phyloP scores from a whole-genome alignment of 306 rosid species.

The Corylus heterophylla region DNA sequence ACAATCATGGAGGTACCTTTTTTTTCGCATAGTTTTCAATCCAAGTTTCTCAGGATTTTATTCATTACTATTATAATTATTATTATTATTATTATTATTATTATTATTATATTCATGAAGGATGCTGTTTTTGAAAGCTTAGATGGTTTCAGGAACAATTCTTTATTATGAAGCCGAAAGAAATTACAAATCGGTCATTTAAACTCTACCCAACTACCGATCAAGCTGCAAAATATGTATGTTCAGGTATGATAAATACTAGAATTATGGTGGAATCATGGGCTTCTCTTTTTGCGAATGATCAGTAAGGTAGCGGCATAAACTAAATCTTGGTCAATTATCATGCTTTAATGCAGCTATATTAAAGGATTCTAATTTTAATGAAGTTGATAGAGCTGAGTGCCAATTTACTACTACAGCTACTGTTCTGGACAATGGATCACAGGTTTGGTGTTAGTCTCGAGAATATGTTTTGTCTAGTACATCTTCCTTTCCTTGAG shows the following conservation, averaged over 20 bases:
- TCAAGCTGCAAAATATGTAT: conserved; percentile 83
- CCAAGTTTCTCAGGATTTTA: background rate
- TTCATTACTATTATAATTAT: background rate
- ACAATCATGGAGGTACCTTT: conserved; percentile 81
- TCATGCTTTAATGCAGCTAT: conserved; percentile 54
- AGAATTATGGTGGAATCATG: background rate
- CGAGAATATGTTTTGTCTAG: background rate
- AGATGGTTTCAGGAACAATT: conserved; percentile 69
- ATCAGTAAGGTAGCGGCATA: background rate
- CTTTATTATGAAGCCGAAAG: conserved; percentile 82
- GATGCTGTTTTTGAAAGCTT: conserved; percentile 7
- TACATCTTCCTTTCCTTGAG: conserved; percentile 7
- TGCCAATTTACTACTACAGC: conserved; percentile 87
- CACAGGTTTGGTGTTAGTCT: conserved; percentile 53
- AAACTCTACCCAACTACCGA: conserved; percentile 79
- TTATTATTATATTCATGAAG: conserved; percentile 10
- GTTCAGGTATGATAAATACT: conserved; percentile 61
- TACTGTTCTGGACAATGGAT: conserved; percentile 84
- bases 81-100: conserved; percentile 5
- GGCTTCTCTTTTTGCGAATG: conserved; percentile 3
- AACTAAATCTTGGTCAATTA: conserved; percentile 7
- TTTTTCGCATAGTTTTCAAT: background rate
- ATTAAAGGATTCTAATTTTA: conserved; percentile 82
- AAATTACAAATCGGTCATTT: conserved; percentile 58
- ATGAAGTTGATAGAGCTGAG: conserved; percentile 89